phyloP scores from a whole-genome alignment of 177 flowering plant genomes.

The Telopea speciosissima region DNA sequence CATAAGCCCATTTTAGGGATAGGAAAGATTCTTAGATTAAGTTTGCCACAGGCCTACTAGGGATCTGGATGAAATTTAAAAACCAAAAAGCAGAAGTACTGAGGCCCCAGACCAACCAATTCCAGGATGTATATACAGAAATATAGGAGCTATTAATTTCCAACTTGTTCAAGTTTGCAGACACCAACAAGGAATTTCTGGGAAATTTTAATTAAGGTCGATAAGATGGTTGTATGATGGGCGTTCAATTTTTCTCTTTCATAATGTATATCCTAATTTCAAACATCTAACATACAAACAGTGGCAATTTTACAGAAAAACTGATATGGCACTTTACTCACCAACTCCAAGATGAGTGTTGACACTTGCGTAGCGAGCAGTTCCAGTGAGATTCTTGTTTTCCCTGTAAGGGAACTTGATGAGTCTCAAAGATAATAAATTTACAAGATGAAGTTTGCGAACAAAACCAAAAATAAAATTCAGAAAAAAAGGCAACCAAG shows the following conservation, averaged over 20 bases:
- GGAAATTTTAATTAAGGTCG: too few relatives aligned
- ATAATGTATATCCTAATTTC: too few relatives aligned
- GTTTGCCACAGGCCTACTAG: too few relatives aligned
- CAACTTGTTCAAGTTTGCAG: too few relatives aligned
- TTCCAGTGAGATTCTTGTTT: conserved; percentile 77
- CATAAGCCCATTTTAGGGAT: too few relatives aligned
- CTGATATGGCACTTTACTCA: conserved; percentile 21
- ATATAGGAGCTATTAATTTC: too few relatives aligned
- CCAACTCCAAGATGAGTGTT: conserved; percentile 85
- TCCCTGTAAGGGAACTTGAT: conserved; percentile 37
- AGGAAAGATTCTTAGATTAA: too few relatives aligned
- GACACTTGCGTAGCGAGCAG: conserved; percentile 82
- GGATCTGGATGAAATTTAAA: too few relatives aligned
- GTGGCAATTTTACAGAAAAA: background rate
- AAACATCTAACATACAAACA: too few relatives aligned
- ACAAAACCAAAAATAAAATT: background rate
- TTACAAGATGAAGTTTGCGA: background rate
- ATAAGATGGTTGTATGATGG: background rate
- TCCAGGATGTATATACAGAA: background rate
- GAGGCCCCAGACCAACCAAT: background rate
- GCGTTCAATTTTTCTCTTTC: too few relatives aligned
- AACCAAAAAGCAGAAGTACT: too few relatives aligned
- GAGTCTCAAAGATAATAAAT: background rate
- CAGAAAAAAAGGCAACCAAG: background rate
- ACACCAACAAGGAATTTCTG: too few relatives aligned